phyloP scores from a whole-genome alignment of 164 flowering plant genomes.

The Dillenia turbinata region DNA sequence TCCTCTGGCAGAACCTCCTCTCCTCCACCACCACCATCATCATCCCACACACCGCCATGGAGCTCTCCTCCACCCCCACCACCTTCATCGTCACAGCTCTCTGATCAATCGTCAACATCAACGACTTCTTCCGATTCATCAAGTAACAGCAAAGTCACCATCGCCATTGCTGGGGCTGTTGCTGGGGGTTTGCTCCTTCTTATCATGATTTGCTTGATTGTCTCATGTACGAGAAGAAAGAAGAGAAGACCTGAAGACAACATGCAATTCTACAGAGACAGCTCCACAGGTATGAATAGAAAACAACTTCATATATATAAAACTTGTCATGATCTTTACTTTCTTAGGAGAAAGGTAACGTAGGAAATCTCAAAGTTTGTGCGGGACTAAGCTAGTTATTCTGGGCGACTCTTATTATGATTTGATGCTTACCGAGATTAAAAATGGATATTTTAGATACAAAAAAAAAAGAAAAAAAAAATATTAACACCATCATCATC shows the following conservation, averaged over 20 bases:
- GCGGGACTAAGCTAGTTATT: too few relatives aligned
- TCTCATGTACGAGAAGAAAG: constrained; percentile 36
- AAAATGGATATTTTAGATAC: too few relatives aligned
- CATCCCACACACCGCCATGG: background rate
- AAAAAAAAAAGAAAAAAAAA: too few relatives aligned
- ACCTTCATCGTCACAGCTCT: constrained; percentile 10
- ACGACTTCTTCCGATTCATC: background rate
- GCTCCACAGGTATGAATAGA: constrained; percentile 12
- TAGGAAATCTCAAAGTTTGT: background rate
- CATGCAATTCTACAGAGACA: constrained; percentile 31
- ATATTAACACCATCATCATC: too few relatives aligned
- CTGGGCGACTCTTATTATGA: background rate
- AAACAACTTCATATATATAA: background rate
- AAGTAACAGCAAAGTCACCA: constrained; percentile 10
- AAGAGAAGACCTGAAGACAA: constrained; percentile 26
- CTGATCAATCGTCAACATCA: constrained; percentile 8
- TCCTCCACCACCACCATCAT: background rate
- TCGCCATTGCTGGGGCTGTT: constrained; percentile 34
- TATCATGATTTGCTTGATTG: constrained; percentile 19
- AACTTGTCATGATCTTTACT: background rate
- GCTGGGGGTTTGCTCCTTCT: constrained; percentile 37
- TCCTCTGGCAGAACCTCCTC: background rate
- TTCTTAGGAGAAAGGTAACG: background rate
- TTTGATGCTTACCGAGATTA: background rate
- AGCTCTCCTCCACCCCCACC: constrained; percentile 3